Evolutionary conservation across 2,329 filamentous ascomycete species (phyloP).

Genomic region (Chalaropsis ovoidea): DNA sequence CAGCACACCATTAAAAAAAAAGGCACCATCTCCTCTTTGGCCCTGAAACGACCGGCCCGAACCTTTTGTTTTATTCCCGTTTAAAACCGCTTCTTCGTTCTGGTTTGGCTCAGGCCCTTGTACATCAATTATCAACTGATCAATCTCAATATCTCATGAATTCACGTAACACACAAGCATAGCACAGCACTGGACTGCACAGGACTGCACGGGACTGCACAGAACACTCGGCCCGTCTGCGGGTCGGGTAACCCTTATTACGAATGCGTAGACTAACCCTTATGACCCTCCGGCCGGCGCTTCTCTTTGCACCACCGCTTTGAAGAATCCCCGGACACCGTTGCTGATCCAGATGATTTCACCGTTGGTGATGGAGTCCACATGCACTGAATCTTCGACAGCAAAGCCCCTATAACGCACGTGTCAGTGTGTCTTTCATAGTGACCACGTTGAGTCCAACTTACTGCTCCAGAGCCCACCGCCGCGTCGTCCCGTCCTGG

Average conservation of each 20-base stretch:
- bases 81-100: slow-evolving; percentile 5
- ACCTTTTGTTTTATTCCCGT: slow-evolving; percentile 8
- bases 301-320: slow-evolving; percentile 34
- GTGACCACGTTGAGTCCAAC: slow-evolving; percentile 25
- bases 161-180: slow-evolving; percentile 16
- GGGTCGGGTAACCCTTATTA: background rate
- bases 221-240: background rate
- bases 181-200: no score
- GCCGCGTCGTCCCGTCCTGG: slow-evolving; percentile 68
- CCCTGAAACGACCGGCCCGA: background rate
- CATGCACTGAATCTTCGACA: slow-evolving; percentile 52
- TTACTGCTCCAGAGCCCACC: slow-evolving; percentile 67
- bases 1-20: slow-evolving; percentile 24
- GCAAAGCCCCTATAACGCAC: slow-evolving; percentile 43
- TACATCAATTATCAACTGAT: slow-evolving; percentile 17
- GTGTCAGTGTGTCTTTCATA: background rate
- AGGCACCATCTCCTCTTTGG: slow-evolving; percentile 24
- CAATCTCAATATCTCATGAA: slow-evolving; percentile 12
- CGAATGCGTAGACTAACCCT: background rate
- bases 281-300: background rate
- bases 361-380: slow-evolving; percentile 52
- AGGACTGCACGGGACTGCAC: no score
- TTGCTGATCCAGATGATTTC: slow-evolving; percentile 86
- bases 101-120: slow-evolving; percentile 18
- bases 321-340: slow-evolving; percentile 68